Conservation (phyloP, 805 yeast species). For the Saccharomycopsis capsularis region DNA sequence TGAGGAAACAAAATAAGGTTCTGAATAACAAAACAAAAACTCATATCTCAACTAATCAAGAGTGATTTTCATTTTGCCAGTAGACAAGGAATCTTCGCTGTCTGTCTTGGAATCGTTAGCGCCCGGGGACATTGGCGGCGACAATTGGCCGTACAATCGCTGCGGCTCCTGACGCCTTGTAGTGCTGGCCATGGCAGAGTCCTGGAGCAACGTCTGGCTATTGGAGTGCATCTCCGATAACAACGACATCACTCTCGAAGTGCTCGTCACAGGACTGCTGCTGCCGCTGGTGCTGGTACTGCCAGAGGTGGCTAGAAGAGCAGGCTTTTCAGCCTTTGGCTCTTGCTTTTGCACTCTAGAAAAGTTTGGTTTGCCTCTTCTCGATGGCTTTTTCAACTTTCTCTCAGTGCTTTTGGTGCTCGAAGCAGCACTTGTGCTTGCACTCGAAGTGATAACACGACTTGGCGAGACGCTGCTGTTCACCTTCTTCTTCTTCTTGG, state of each 20-base stretch:
- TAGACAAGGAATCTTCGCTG: not conserved
- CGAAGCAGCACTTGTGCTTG: not conserved
- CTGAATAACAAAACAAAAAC: too few species aligned
- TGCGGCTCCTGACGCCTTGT: slow-evolving; percentile 6
- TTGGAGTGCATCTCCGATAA: slow-evolving; percentile 24
- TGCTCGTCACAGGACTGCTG: not conserved
- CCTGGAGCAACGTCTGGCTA: not conserved
- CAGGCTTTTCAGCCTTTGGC: not conserved
- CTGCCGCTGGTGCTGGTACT: not conserved
- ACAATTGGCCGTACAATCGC: slow-evolving; percentile 10
- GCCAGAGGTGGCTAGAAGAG: not conserved
- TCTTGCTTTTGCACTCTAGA: slow-evolving; percentile 9
- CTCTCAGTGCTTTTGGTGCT: too few species aligned
- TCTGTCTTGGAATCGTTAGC: not conserved
- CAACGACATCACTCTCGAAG: slow-evolving; percentile 22
- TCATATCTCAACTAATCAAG: too few species aligned
- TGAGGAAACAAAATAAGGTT: too few species aligned
- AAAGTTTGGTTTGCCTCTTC: slow-evolving; percentile 17
- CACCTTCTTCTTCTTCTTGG: too few species aligned
- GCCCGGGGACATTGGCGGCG: slow-evolving; percentile 13
- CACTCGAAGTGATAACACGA: slow-evolving; percentile 9
- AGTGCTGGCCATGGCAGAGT: not conserved
- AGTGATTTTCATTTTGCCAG: not conserved
- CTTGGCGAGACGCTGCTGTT: slow-evolving; percentile 1
- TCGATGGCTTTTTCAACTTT: slow-evolving; percentile 26